Base-by-base conservation (phyloP, 768 basidiomycete species). In the Panaeolus cyanescens region DNA sequence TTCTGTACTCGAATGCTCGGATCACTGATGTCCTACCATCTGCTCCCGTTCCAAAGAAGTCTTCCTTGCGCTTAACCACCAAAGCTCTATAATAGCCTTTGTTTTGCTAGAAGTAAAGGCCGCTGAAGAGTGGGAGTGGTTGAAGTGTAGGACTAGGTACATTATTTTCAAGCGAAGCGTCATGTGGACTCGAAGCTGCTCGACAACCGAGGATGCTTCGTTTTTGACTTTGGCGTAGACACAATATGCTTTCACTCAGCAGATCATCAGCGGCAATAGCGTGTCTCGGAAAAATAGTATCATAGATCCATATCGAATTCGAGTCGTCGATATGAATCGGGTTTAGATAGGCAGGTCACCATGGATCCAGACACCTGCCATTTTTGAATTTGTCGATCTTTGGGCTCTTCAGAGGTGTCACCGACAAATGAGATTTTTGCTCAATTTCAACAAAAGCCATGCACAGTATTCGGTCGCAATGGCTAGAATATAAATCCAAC, bases 191-290 rank as follows among this genome's bases (percentile, higher is more conserved):
- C n/a, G n/a, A n/a, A n/a, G n/a, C n/a, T n/a, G n/a, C n/a, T n/a
- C n/a, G n/a, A n/a, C n/a, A n/a, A n/a, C n/a, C n/a, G n/a, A n/a
- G n/a, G n/a, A n/a, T n/a, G n/a, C n/a, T 17, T 39, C 37, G 6
- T 15, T 50, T 50, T 50, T 50, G 45, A 50, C 45, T 50, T 50
- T 50, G 45, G 45, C 45, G 30, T 50, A 6, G 45, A 50, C 45
- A 50, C 5, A 50, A 28, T 50, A 50, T 50, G 45, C 15, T 50
- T 25, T 28, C 10, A 20, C 6, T 50, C 15, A 6, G 45, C 17
- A 28, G 25, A 50, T 50, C 45, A 4, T 50, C 30, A 25, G 12
- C 22, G 45, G 45, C 7, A 13, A 12, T n/a, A 50, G 15, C 15
- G 9, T 15, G 19, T 4, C 22, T 30, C 45, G 45, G 45, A 50